phyloP scores from a whole-genome alignment of 2,329 filamentous ascomycete species.

The Pseudocercospora vitis region DNA sequence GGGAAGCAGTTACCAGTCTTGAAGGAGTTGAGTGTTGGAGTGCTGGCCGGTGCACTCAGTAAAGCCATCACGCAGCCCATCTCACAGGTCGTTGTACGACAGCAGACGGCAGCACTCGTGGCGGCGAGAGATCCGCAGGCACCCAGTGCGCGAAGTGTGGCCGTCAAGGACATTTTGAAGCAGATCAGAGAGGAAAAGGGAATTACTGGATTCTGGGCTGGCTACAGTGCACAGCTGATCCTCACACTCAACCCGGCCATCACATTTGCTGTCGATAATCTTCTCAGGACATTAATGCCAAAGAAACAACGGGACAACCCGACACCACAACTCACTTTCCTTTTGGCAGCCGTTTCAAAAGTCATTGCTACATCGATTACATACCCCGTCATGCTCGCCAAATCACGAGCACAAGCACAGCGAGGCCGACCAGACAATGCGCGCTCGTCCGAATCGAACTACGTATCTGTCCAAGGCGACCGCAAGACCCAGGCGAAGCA shows the following conservation, averaged over 20 bases:
- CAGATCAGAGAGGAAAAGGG: conserved; percentile 70
- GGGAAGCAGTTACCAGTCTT: conserved; percentile 55
- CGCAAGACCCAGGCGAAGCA: conserved; percentile 19
- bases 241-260: conserved; percentile 82
- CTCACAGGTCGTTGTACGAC: conserved; percentile 76
- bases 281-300: conserved; percentile 63
- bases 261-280: conserved; percentile 79
- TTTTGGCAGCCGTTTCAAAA: conserved; percentile 76
- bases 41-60: conserved; percentile 71
- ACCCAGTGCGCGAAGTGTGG: conserved; percentile 40
- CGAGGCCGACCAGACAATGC: conserved; percentile 32
- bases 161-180: conserved; percentile 56
- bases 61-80: conserved; percentile 78
- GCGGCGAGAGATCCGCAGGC: conserved; percentile 40
- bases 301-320: conserved; percentile 54
- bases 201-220: conserved; percentile 77
- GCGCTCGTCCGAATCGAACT: conserved; percentile 21
- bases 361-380: conserved; percentile 72
- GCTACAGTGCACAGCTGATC: conserved; percentile 77
- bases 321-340: conserved; percentile 57
- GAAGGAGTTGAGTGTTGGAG: conserved; percentile 73
- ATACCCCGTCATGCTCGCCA: conserved; percentile 85
- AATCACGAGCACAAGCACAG: conserved; percentile 70
- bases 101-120: conserved; percentile 67
- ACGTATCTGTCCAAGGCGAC: conserved; percentile 17